These are phyloP conservation scores for Phoenix roebelenii DNA, from an alignment of 176 grass and related monocot genomes.

Conservation along the genomic window DNA sequence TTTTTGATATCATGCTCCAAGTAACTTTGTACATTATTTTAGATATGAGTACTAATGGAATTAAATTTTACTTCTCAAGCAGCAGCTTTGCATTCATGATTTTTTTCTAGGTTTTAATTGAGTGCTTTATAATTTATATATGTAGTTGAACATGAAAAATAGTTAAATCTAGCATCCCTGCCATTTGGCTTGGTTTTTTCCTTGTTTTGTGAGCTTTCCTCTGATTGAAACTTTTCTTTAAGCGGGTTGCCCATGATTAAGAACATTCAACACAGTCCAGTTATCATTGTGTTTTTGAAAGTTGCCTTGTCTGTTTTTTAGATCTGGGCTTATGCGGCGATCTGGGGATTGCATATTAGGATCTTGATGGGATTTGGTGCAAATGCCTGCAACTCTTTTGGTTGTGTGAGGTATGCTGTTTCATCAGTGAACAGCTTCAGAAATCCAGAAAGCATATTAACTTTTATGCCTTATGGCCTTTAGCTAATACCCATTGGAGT, in stretches of 20 bases:
- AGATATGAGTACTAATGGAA: no score
- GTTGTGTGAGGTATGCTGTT: constrained; percentile 60
- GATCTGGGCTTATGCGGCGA: constrained; percentile 46
- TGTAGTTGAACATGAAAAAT: not conserved
- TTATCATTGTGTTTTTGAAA: constrained; percentile 43
- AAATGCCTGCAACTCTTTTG: constrained; percentile 38
- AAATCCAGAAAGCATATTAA: constrained; percentile 5
- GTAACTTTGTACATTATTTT: no score
- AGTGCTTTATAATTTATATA: not conserved
- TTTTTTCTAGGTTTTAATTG: no score
- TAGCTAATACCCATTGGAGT: not conserved
- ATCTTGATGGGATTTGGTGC: constrained; percentile 55
- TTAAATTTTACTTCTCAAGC: no score
- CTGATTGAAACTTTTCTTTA: no score
- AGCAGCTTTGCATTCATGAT: no score
- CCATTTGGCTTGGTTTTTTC: no score
- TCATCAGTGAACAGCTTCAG: constrained; percentile 38
- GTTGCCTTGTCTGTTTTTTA: constrained; percentile 38
- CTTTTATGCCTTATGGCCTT: not conserved
- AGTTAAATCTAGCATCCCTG: no score
- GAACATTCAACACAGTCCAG: constrained; percentile 22
- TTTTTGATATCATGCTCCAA: not conserved
- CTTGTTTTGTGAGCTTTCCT: no score
- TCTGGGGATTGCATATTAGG: constrained; percentile 63
- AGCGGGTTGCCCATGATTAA: not conserved